These are phyloP conservation scores for Aureobasidium sp. DNA, from an alignment of 2,329 filamentous ascomycete species.

Conservation along the genomic window DNA sequence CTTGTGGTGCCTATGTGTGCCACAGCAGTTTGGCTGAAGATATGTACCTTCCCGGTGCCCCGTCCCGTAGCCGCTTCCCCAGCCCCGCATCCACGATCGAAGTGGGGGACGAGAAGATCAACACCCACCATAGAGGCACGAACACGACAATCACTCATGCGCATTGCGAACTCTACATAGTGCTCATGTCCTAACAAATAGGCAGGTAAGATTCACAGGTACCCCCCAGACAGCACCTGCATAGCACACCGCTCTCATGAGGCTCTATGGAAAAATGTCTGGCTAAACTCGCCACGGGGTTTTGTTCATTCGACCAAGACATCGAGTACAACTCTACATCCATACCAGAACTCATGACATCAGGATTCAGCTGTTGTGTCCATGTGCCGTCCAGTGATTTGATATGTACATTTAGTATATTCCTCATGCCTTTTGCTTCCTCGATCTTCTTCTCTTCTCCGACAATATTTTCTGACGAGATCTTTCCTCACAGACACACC, in stretches of 20 bases:
- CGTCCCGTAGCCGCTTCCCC: neutral
- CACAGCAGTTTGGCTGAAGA: neutral
- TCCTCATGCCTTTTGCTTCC: neutral
- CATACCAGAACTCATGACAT: slow-evolving; percentile 1
- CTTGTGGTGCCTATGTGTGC: neutral
- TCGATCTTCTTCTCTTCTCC: neutral
- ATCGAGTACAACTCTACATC: neutral
- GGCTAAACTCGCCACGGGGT: neutral
- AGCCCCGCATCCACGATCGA: neutral
- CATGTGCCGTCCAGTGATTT: neutral
- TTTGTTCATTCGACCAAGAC: neutral
- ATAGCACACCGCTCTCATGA: neutral
- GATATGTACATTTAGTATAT: neutral
- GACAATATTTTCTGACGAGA: neutral
- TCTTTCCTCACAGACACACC: neutral
- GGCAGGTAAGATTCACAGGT: neutral
- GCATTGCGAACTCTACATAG: neutral
- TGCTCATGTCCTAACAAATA: neutral
- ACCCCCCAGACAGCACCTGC: neutral
- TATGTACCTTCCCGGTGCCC: neutral
- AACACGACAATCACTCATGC: neutral
- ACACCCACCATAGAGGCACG: neutral
- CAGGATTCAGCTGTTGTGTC: neutral
- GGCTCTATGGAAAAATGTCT: neutral
- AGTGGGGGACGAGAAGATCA: neutral